phyloP scores from a whole-genome alignment of 768 basidiomycete species.

The Amanita subjunquillea region DNA sequence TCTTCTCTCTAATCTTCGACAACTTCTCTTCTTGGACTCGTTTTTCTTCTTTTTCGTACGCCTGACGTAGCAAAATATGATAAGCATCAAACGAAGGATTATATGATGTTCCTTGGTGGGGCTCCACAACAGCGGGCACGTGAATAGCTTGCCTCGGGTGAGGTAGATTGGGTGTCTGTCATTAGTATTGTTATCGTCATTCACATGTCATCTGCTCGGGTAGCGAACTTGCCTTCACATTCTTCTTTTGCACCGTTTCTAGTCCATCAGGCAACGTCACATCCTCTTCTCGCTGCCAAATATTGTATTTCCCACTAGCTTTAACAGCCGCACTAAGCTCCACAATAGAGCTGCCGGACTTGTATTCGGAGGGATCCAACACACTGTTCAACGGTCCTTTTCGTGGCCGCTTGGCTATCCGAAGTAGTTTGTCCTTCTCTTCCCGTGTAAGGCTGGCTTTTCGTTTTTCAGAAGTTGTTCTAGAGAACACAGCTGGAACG shows the following conservation, averaged over 20 bases:
- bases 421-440: conserved; percentile 67
- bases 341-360: conserved; percentile 52
- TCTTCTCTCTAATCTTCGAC: conserved; percentile 41
- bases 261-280: conserved; percentile 26
- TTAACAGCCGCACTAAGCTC: conserved; percentile 63
- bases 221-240: conserved; percentile 38
- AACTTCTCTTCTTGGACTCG: conserved; percentile 43
- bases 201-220: background rate
- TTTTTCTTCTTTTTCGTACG: conserved; percentile 55
- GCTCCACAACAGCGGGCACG: conserved; percentile 55
- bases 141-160: conserved; percentile 31
- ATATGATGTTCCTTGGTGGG: conserved; percentile 82
- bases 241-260: conserved; percentile 29
- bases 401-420: conserved; percentile 64
- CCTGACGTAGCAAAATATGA: conserved; percentile 56
- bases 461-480: conserved; percentile 25
- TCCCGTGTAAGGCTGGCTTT: conserved; percentile 41
- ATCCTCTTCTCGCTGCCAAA: conserved; percentile 37
- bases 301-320: conserved; percentile 55
- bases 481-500: conserved; percentile 74
- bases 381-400: conserved; percentile 66
- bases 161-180: background rate
- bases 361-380: conserved; percentile 58
- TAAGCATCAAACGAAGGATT: conserved; percentile 76
- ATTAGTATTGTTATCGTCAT: background rate